phyloP scores from a whole-genome alignment of 2,329 filamentous ascomycete species.

The Paracorniculantispora psalliotae region DNA sequence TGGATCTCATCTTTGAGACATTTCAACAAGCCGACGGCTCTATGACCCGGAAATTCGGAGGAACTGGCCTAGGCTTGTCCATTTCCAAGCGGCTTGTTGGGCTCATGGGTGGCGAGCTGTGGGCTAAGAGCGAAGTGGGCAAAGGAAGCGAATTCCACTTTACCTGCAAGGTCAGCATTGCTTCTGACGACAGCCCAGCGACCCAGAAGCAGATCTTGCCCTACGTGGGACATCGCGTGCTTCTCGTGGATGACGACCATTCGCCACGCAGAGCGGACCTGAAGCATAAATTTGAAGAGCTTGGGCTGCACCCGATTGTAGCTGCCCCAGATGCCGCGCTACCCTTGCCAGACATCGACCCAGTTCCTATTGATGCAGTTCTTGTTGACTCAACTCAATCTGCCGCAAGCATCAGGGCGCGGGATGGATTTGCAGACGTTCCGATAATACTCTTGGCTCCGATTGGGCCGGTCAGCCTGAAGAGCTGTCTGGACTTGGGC shows the following conservation, averaged over 20 bases:
- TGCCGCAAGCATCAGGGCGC: conserved; percentile 3
- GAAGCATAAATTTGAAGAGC: conserved; percentile 47
- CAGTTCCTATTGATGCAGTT: conserved; percentile 67
- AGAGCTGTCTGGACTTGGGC: conserved; percentile 87
- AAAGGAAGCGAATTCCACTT: conserved; percentile 95
- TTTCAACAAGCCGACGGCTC: conserved; percentile 98
- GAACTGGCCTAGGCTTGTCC: conserved; percentile 86
- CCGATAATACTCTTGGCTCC: conserved; percentile 90
- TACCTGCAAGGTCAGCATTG: conserved; percentile 84
- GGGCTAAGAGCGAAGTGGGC: conserved; percentile 89
- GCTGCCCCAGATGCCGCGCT: conserved; percentile 67
- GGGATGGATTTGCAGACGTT: conserved; percentile 93
- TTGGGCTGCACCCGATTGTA: conserved; percentile 77
- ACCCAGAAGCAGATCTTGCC: conserved; percentile 80
- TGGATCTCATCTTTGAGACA: conserved; percentile 96
- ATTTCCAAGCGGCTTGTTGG: conserved; percentile 95
- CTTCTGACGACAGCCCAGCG: conserved; percentile 69
- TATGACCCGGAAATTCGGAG: conserved; percentile 92
- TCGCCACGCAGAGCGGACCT: conserved; percentile 52
- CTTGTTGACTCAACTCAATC: conserved; percentile 76
- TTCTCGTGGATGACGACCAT: conserved; percentile 89
- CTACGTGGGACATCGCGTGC: conserved; percentile 87
- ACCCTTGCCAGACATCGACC: conserved; percentile 40
- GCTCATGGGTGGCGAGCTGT: conserved; percentile 92
- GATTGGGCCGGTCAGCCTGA: conserved; percentile 83